A percentile compares a stretch with the other conserved stretches of the same genome.
phyloP scores from a whole-genome alignment of 2,329 filamentous ascomycete genomes.

The Leptographium galeiforme region DNA sequence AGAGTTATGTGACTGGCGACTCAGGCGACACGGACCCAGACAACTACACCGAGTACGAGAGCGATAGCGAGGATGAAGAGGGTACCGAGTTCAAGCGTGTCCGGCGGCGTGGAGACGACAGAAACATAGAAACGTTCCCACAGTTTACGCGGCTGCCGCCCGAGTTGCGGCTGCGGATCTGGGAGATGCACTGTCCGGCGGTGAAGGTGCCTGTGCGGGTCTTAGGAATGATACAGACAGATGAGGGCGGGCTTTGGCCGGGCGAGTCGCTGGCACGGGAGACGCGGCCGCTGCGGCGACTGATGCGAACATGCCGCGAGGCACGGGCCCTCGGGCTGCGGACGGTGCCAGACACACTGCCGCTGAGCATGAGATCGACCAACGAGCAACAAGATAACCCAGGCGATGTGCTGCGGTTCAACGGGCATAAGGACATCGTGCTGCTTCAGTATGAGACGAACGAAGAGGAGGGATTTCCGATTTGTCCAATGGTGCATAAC shows the following conservation, averaged over 20 bases:
- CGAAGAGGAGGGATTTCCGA: not conserved
- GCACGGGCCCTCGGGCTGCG: slow-evolving; percentile 7
- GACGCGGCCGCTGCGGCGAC: not conserved
- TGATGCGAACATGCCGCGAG: slow-evolving; percentile 9
- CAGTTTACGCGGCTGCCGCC: slow-evolving; percentile 7
- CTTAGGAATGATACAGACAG: not conserved
- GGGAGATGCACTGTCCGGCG: slow-evolving; percentile 9
- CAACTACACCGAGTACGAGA: not conserved
- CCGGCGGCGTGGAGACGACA: not conserved
- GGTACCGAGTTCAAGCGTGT: not conserved
- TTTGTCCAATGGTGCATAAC: slow-evolving; percentile 2
- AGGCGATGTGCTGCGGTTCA: slow-evolving; percentile 5
- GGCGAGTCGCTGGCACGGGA: not conserved
- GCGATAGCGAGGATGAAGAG: not conserved
- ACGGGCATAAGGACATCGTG: slow-evolving; percentile 8
- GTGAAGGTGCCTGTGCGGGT: slow-evolving; percentile 3
- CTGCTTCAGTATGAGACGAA: slow-evolving; percentile 1
- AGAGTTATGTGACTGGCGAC: not conserved
- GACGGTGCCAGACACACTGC: slow-evolving; percentile 9
- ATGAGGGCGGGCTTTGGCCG: not conserved
- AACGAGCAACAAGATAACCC: not conserved
- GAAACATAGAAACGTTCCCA: not conserved
- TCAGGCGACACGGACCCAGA: not conserved
- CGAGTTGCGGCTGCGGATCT: slow-evolving; percentile 11
- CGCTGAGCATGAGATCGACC: not conserved